Conservation (phyloP, 441 rosid genomes). For the Pelargonium cotyledonis region DNA sequence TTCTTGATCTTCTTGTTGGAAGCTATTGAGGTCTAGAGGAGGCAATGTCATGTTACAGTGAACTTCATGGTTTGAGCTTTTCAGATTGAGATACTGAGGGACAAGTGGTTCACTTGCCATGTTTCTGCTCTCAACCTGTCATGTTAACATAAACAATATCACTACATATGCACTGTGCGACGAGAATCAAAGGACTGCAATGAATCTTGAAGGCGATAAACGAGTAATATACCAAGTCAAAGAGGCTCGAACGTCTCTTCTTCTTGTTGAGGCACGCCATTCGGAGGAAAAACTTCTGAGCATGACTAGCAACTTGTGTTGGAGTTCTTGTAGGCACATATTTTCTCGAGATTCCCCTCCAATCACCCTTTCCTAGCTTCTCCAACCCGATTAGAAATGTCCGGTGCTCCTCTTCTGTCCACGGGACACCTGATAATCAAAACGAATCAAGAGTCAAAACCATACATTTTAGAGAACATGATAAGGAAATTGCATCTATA, state of each 20-base stretch:
- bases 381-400: conserved; percentile 60
- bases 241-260: conserved; percentile 82
- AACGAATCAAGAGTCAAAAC: not conserved
- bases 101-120: conserved; percentile 8
- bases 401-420: conserved; percentile 85
- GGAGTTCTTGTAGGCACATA: conserved; percentile 78
- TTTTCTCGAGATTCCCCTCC: conserved; percentile 84
- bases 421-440: conserved; percentile 52
- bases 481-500: too few relatives aligned
- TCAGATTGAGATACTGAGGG: not conserved
- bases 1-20: conserved; percentile 9
- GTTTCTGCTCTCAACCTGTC: conserved; percentile 21
- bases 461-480: not conserved
- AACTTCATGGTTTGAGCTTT: not conserved
- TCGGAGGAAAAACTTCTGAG: conserved; percentile 79
- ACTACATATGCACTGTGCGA: too few relatives aligned
- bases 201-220: too few relatives aligned
- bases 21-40: conserved; percentile 1
- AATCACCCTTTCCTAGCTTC: conserved; percentile 81
- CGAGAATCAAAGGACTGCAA: not conserved
- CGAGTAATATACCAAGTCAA: conserved; percentile 46
- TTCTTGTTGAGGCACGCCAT: conserved; percentile 51
- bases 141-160: not conserved
- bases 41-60: conserved; percentile 2
- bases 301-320: conserved; percentile 96